phyloP scores from a whole-genome alignment of 768 basidiomycete genomes.

The Kwoniella heveanensis region DNA sequence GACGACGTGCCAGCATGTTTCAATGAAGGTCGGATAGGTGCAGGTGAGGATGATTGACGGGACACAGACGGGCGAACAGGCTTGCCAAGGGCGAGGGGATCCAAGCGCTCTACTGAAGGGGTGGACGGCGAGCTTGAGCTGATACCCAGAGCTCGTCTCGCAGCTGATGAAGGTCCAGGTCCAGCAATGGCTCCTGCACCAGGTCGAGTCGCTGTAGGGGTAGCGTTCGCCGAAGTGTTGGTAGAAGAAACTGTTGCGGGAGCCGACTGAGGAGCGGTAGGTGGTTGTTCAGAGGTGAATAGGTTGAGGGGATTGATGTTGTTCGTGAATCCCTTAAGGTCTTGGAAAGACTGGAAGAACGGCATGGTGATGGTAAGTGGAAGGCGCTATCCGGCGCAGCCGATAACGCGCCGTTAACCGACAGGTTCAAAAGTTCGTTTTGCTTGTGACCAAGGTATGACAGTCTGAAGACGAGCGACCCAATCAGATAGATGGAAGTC shows the following conservation, averaged over 20 bases:
- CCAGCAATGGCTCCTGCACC: constrained; percentile 23
- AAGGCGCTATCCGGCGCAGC: not conserved
- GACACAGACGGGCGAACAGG: not conserved
- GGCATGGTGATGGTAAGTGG: constrained; percentile 3
- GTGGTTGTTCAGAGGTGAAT: constrained; percentile 21
- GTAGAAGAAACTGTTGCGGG: not conserved
- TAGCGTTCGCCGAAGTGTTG: constrained; percentile 4
- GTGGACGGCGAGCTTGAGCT: constrained; percentile 1
- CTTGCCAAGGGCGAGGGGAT: not conserved
- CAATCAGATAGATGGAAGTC: too few relatives aligned
- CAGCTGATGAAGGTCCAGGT: constrained; percentile 33
- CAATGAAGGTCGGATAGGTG: constrained; percentile 17
- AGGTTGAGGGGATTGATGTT: constrained; percentile 39
- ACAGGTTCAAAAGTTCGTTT: too few relatives aligned
- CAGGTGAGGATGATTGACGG: constrained; percentile 1
- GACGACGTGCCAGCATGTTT: constrained; percentile 15
- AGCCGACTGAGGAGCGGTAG: constrained; percentile 1
- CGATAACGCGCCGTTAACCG: not conserved
- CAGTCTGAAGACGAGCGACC: too few relatives aligned
- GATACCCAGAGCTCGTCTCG: not conserved
- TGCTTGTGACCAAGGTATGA: too few relatives aligned
- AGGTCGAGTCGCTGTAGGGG: constrained; percentile 12
- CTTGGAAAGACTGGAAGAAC: constrained; percentile 34
- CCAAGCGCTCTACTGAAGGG: not conserved
- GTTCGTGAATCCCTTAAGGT: constrained; percentile 27